phyloP scores from a whole-genome alignment of 2,329 filamentous ascomycete species.

The Neonectria magnoliae region DNA sequence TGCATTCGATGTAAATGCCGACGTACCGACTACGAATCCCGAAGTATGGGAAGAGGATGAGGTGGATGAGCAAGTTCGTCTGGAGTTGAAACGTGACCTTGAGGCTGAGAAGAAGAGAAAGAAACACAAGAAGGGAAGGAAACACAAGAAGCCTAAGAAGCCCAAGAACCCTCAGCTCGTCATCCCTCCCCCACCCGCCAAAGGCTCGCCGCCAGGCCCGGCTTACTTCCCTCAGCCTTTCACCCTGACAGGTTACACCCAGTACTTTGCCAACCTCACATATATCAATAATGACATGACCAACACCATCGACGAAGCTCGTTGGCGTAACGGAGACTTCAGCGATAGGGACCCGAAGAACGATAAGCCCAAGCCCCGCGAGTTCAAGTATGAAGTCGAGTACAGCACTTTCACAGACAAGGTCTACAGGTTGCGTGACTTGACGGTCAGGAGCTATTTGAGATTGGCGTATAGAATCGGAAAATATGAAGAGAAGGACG shows the following conservation, averaged over 20 bases:
- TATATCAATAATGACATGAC: conserved; percentile 79
- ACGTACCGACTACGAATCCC: conserved; percentile 15
- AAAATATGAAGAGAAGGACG: conserved; percentile 33
- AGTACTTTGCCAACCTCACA: conserved; percentile 96
- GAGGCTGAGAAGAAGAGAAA: conserved; percentile 44
- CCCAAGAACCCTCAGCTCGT: conserved; percentile 69
- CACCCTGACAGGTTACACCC: conserved; percentile 81
- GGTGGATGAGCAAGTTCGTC: conserved; percentile 31
- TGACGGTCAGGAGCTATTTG: conserved; percentile 86
- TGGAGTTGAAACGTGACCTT: conserved; percentile 42
- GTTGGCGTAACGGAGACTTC: conserved; percentile 74
- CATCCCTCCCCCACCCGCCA: conserved; percentile 77
- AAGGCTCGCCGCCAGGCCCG: conserved; percentile 80
- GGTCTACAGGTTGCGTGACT: conserved; percentile 78
- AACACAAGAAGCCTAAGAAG: conserved; percentile 54
- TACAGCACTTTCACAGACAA: conserved; percentile 85
- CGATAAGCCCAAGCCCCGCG: conserved; percentile 65
- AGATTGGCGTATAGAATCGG: conserved; percentile 84
- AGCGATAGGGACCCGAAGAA: conserved; percentile 63
- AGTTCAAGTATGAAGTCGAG: conserved; percentile 82
- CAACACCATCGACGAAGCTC: conserved; percentile 47
- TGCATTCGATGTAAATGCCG: conserved; percentile 30
- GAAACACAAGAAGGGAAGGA: conserved; percentile 56
- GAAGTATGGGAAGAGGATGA: conserved; percentile 45
- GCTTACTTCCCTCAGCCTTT: conserved; percentile 89